Conservation (phyloP, 306 rosid genomes). For the Trifolium fragiferum region DNA sequence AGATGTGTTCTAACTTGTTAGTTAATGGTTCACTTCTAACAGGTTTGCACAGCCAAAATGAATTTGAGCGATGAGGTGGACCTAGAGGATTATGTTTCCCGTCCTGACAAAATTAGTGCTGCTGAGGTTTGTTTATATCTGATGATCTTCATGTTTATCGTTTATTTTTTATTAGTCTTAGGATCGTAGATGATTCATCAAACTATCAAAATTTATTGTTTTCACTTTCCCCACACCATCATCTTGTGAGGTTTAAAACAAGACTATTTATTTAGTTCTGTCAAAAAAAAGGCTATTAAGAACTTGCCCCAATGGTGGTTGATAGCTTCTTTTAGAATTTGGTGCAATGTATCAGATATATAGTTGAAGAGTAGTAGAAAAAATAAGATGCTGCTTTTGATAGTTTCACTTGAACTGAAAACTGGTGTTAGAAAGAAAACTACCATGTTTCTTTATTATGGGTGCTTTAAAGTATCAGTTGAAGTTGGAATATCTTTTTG, state of each 20-base stretch:
- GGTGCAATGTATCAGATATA: background rate
- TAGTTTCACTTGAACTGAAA: slow-evolving; percentile 21
- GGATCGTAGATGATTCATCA: background rate
- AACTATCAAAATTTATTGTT: background rate
- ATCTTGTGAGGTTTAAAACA: slow-evolving; percentile 25
- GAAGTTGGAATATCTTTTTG: background rate
- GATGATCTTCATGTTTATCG: slow-evolving; percentile 5
- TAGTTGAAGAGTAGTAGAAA: slow-evolving; percentile 3
- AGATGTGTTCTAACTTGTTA: slow-evolving; percentile 17
- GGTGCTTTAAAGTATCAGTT: background rate
- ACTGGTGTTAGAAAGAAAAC: background rate
- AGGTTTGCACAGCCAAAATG: slow-evolving; percentile 99
- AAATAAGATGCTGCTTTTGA: slow-evolving; percentile 7
- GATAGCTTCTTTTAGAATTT: slow-evolving; percentile 27
- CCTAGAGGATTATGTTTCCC: slow-evolving; percentile 96
- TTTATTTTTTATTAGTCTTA: slow-evolving; percentile 4
- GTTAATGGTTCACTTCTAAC: slow-evolving; percentile 26
- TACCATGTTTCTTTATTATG: too few species aligned
- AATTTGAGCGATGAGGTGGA: slow-evolving; percentile 97
- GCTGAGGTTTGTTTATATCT: slow-evolving; percentile 83
- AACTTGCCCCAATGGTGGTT: background rate
- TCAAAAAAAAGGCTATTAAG: background rate
- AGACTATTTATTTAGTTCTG: too few species aligned
- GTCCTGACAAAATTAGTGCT: slow-evolving; percentile 99
- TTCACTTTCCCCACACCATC: background rate